Conservation (phyloP, 2,329 filamentous ascomycete genomes). For the Tothia fuscella region DNA sequence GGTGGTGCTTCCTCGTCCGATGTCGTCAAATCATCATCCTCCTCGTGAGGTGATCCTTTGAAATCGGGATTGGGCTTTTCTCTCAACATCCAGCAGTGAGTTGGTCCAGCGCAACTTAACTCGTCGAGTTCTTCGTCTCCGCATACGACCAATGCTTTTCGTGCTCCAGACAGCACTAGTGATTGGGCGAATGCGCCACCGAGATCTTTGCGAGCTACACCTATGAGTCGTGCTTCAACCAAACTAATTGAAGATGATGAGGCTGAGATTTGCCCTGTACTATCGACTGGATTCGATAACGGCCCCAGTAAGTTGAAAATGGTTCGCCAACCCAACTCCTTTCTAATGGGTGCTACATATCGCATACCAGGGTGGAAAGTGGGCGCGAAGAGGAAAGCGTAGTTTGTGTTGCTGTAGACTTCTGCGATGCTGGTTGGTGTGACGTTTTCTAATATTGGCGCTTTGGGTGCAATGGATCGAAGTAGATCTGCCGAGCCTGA, state of each 20-base stretch:
- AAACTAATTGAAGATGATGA: slow-evolving; percentile 18
- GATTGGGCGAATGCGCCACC: slow-evolving; percentile 84
- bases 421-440: slow-evolving; percentile 56
- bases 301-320: slow-evolving; percentile 97
- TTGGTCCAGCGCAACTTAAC: slow-evolving; percentile 79
- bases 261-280: slow-evolving; percentile 25
- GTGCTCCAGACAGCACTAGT: slow-evolving; percentile 59
- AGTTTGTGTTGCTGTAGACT: slow-evolving; percentile 74
- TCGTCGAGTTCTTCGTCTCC: slow-evolving; percentile 93
- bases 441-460: slow-evolving; percentile 64
- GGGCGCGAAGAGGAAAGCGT: slow-evolving; percentile 90
- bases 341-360: slow-evolving; percentile 73
- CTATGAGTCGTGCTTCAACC: slow-evolving; percentile 85
- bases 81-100: slow-evolving; percentile 75
- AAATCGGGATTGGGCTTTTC: slow-evolving; percentile 37
- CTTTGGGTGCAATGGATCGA: slow-evolving; percentile 56
- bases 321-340: slow-evolving; percentile 82
- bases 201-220: slow-evolving; percentile 77
- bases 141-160: slow-evolving; percentile 82
- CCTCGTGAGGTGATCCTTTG: slow-evolving; percentile 17
- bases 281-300: slow-evolving; percentile 79
- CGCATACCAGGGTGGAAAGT: slow-evolving; percentile 95
- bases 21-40: slow-evolving; percentile 31
- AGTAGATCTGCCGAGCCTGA: slow-evolving; percentile 92
- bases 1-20: slow-evolving; percentile 28